phyloP scores from a whole-genome alignment of 805 yeast species.

The Sporopachydermia lactativora region DNA sequence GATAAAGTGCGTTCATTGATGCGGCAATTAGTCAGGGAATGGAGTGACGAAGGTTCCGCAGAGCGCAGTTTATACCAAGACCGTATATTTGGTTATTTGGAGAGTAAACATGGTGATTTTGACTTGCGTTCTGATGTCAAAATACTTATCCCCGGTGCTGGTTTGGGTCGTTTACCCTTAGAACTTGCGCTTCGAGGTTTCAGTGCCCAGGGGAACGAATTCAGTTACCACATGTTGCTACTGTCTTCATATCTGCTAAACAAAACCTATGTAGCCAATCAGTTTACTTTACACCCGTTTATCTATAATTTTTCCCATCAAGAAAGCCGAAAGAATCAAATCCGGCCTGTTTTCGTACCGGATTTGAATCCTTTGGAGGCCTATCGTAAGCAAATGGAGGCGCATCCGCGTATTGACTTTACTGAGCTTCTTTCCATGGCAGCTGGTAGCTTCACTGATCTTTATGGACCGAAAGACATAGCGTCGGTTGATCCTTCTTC shows the following conservation, averaged over 20 bases:
- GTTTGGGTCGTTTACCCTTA: conserved; percentile 43
- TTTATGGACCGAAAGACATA: conserved; percentile 38
- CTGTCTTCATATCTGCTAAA: conserved; percentile 42
- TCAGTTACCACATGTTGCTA: conserved; percentile 49
- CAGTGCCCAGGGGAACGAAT: conserved; percentile 53
- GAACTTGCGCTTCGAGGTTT: conserved; percentile 44
- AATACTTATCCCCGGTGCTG: conserved; percentile 50
- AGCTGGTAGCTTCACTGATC: conserved; percentile 58
- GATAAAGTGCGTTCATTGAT: conserved; percentile 45
- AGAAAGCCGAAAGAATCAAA: conserved; percentile 29
- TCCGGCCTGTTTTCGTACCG: conserved; percentile 38
- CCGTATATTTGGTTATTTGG: conserved; percentile 20
- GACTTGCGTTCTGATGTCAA: conserved; percentile 23
- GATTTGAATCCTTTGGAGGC: conserved; percentile 32
- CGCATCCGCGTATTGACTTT: conserved; percentile 27
- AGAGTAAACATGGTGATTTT: conserved; percentile 25
- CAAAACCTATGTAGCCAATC: conserved; percentile 25
- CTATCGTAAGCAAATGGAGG: conserved; percentile 17
- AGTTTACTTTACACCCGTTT: conserved; percentile 35
- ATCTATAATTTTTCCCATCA: conserved; percentile 38
- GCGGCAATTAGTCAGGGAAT: conserved; percentile 45
- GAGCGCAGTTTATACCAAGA: conserved; percentile 31
- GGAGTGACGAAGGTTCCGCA: conserved; percentile 37
- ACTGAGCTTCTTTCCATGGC: conserved; percentile 51
- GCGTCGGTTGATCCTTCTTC: conserved; percentile 11